Conservation (phyloP, 1,284 basidiomycete genomes). For the Phylloporus sp. region DNA sequence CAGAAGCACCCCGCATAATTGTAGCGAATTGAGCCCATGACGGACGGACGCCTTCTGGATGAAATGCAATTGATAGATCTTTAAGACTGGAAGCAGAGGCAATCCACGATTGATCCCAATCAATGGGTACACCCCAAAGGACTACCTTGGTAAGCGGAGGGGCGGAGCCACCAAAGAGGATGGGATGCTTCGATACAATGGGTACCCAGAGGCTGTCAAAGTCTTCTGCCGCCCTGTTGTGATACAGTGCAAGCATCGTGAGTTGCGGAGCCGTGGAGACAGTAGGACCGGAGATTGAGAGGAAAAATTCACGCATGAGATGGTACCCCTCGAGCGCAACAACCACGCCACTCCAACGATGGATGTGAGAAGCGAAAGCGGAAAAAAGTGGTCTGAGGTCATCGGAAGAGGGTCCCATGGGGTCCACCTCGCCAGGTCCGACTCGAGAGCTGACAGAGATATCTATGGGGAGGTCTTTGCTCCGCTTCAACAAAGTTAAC, state of each 20-base stretch:
- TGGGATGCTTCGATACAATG: conserved; percentile 41
- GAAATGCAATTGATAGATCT: conserved; percentile 61
- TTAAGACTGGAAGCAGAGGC: conserved; percentile 41
- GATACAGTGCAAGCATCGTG: conserved; percentile 52
- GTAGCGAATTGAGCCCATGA: conserved; percentile 51
- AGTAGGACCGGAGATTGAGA: conserved; percentile 40
- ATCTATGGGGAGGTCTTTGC: conserved; percentile 31
- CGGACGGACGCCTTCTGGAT: conserved; percentile 59
- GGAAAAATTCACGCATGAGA: conserved; percentile 50
- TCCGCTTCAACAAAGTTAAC: conserved; percentile 23
- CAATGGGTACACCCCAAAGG: conserved; percentile 67
- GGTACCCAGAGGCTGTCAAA: conserved; percentile 44
- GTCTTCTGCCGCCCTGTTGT: conserved; percentile 45
- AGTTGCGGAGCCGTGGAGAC: conserved; percentile 53
- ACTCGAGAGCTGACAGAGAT: conserved; percentile 23
- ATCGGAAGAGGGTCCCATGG: conserved; percentile 22
- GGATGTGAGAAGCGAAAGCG: conserved; percentile 50
- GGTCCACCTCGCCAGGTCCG: conserved; percentile 9
- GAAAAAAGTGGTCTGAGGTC: conserved; percentile 45
- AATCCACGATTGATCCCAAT: conserved; percentile 55
- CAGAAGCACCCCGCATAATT: conserved; percentile 46
- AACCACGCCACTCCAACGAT: conserved; percentile 55
- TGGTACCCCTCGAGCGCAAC: conserved; percentile 48
- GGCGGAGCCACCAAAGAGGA: conserved; percentile 57
- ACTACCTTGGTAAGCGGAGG: conserved; percentile 51